Percentiles rank a stretch among this genome's conserved stretches.
phyloP scores from a whole-genome alignment of 2,329 filamentous ascomycete genomes.

The Colletotrichum eremochloae region DNA sequence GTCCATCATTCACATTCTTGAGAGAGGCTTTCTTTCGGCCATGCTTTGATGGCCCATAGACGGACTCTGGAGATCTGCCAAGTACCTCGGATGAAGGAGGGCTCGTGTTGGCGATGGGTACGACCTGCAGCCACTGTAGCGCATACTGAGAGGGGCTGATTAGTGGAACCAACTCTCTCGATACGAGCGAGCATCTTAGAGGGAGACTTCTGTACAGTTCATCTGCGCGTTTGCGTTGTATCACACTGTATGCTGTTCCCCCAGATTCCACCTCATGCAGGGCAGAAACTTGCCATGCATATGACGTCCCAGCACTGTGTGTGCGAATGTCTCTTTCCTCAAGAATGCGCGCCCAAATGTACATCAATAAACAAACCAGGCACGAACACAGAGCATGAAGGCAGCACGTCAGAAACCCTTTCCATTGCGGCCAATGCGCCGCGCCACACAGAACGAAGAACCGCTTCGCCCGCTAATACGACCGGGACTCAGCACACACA shows the following conservation, averaged over 20 bases:
- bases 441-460: slow-evolving; percentile 13
- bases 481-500: slow-evolving; percentile 10
- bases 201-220: neutral
- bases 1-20: slow-evolving; percentile 29
- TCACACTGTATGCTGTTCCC: slow-evolving; percentile 11
- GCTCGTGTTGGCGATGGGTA: slow-evolving; percentile 37
- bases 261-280: slow-evolving; percentile 18
- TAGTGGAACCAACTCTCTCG: slow-evolving; percentile 26
- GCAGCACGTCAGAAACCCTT: slow-evolving; percentile 29
- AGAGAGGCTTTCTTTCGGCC: slow-evolving; percentile 14
- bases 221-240: neutral
- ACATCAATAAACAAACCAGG: slow-evolving; percentile 26
- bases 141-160: slow-evolving; percentile 19
- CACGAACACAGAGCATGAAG: slow-evolving; percentile 1
- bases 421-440: slow-evolving; percentile 14
- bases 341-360: slow-evolving; percentile 14
- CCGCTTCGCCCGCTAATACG: slow-evolving; percentile 29
- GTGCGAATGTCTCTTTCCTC: slow-evolving; percentile 24
- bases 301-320: slow-evolving; percentile 35
- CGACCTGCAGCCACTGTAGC: slow-evolving; percentile 38
- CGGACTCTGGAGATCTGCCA: slow-evolving; percentile 24
- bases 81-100: slow-evolving; percentile 35
- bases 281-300: slow-evolving; percentile 15
- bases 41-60: slow-evolving; percentile 25
- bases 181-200: slow-evolving; percentile 22